Conservation (phyloP, 176 grass and related monocot species). For the Paspalum notatum region DNA sequence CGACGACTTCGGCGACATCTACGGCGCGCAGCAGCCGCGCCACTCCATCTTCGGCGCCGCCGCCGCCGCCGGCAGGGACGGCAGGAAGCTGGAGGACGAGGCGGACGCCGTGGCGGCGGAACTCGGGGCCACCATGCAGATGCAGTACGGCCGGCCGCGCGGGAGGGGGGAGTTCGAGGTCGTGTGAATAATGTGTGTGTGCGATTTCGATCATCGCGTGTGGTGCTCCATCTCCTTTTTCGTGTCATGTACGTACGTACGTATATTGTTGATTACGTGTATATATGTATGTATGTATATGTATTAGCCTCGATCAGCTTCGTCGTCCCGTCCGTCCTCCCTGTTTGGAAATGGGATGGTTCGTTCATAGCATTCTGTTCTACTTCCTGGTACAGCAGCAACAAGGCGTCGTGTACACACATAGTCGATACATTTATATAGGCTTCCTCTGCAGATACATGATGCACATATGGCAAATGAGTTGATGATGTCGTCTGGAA, state of each 20-base stretch:
- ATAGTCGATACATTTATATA: not conserved
- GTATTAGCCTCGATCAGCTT: slow-evolving; percentile 9
- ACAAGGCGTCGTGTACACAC: not conserved
- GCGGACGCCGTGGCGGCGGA: slow-evolving; percentile 53
- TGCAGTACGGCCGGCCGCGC: slow-evolving; percentile 27
- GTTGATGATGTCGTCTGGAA: not conserved
- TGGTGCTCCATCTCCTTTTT: not conserved
- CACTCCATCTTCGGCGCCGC: slow-evolving; percentile 45
- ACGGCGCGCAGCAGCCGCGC: slow-evolving; percentile 43
- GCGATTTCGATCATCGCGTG: not conserved
- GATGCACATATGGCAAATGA: not conserved
- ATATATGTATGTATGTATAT: not conserved
- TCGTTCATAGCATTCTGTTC: slow-evolving; percentile 2
- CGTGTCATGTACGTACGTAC: not conserved
- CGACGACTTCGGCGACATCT: slow-evolving; percentile 80
- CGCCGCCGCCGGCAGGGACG: slow-evolving; percentile 25
- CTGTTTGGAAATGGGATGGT: slow-evolving; percentile 13
- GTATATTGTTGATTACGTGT: not conserved
- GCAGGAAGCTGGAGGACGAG: slow-evolving; percentile 57
- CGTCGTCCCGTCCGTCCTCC: not conserved
- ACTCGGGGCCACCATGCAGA: slow-evolving; percentile 32
- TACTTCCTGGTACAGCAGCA: not conserved
- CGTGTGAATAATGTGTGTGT: too few relatives aligned
- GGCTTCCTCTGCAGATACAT: not conserved
- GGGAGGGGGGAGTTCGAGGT: slow-evolving; percentile 38